Evolutionary conservation across 805 yeast species (phyloP).

Genomic region (Yamadazyma ubonensis): DNA sequence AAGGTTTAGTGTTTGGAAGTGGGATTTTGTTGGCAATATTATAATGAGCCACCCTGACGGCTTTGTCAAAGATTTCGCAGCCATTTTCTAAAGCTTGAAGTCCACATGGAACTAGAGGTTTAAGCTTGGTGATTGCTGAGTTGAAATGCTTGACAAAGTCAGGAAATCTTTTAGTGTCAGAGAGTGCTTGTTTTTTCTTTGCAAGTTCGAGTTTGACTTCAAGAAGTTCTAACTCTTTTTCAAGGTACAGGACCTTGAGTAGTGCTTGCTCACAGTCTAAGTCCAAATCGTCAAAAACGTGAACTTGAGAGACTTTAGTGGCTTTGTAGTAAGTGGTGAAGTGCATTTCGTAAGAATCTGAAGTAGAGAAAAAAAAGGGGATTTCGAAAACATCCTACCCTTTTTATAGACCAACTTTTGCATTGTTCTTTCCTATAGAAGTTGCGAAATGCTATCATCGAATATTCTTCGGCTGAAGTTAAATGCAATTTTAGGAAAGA

Average conservation of each 20-base stretch:
- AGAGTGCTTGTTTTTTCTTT: neutral
- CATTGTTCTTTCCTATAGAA: neutral
- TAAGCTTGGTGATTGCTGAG: neutral
- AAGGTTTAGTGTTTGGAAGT: neutral
- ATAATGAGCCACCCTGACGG: neutral
- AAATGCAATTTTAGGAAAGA: neutral
- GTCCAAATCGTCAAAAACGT: neutral
- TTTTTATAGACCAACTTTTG: neutral
- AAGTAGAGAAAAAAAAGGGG: neutral
- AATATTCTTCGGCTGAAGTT: neutral
- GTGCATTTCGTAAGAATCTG: neutral
- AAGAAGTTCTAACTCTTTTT: neutral
- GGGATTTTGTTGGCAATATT: neutral
- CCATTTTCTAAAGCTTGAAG: neutral
- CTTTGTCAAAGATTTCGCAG: neutral
- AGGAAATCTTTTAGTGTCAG: neutral
- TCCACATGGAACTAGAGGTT: neutral
- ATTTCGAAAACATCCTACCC: neutral
- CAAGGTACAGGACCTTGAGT: neutral
- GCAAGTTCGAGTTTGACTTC: neutral
- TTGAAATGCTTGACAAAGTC: neutral
- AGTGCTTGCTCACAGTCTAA: neutral
- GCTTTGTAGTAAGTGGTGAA: neutral
- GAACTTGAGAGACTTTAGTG: neutral
- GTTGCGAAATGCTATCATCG: neutral